These are phyloP conservation scores for Sanghuangporus sanghuang DNA, from an alignment of 1,284 basidiomycete genomes.

Conservation along the genomic window DNA sequence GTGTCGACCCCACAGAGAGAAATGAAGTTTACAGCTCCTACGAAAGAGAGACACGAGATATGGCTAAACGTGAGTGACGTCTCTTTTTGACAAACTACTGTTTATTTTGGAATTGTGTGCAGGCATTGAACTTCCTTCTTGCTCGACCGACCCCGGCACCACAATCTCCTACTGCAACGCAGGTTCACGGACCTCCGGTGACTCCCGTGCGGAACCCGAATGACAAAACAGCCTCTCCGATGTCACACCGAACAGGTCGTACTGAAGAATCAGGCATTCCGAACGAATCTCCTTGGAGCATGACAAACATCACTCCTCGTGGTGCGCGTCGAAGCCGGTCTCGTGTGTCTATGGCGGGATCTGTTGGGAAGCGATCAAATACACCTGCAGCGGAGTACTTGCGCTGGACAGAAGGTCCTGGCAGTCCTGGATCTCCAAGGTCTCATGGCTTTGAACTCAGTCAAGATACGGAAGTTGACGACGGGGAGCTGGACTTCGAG, in stretches of 20 bases:
- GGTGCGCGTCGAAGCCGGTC: constrained; percentile 60
- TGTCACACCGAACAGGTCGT: constrained; percentile 62
- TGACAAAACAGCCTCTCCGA: constrained; percentile 51
- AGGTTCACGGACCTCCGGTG: constrained; percentile 32
- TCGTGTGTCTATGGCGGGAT: constrained; percentile 64
- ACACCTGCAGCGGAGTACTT: constrained; percentile 89
- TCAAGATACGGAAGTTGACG: constrained; percentile 46
- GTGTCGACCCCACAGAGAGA: constrained; percentile 91
- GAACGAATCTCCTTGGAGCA: constrained; percentile 55
- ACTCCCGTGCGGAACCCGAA: constrained; percentile 54
- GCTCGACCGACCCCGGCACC: constrained; percentile 55
- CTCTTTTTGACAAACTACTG: constrained; percentile 16
- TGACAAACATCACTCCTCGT: constrained; percentile 70
- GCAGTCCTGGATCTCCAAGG: constrained; percentile 65
- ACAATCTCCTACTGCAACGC: constrained; percentile 34
- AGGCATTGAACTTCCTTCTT: constrained; percentile 84
- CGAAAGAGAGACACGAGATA: constrained; percentile 92
- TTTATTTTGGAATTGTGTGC: background rate
- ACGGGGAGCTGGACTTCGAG: constrained; percentile 79
- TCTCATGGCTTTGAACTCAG: constrained; percentile 40
- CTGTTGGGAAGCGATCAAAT: constrained; percentile 78
- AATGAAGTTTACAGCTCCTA: constrained; percentile 96
- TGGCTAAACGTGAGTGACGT: constrained; percentile 75
- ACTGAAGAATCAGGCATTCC: constrained; percentile 43
- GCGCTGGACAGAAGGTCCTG: constrained; percentile 56